Percentiles rank a stretch among this genome's conserved stretches.
These are phyloP conservation scores for Mycena latifolia DNA, from an alignment of 768 basidiomycete species.

Conservation along the genomic window DNA sequence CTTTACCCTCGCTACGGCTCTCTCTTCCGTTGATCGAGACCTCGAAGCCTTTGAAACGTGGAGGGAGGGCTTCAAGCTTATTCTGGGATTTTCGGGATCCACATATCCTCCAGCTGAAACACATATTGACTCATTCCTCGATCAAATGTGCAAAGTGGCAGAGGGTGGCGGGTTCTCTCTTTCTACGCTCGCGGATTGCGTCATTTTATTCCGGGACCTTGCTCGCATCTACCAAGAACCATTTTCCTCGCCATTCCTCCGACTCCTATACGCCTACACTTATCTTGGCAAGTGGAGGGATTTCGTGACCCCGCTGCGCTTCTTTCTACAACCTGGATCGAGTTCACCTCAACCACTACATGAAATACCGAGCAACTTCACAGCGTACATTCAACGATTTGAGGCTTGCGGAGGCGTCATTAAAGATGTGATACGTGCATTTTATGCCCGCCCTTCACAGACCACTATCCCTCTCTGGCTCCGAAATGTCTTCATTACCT, in stretches of 20 bases:
- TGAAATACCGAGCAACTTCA: not conserved
- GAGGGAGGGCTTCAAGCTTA: not conserved
- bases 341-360: not conserved
- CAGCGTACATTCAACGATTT: not conserved
- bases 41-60: not conserved
- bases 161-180: not conserved
- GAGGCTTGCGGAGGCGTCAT: not conserved
- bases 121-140: constrained; percentile 2
- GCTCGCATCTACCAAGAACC: not conserved
- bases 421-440: not conserved
- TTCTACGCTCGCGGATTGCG: not conserved
- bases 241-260: constrained; percentile 10
- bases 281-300: not conserved
- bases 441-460: not conserved
- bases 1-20: not conserved
- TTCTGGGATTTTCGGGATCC: not conserved
- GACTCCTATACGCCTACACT: not conserved
- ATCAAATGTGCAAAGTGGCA: constrained; percentile 12
- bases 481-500: not conserved
- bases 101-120: not conserved
- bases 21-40: not conserved
- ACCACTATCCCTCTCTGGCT: not conserved
- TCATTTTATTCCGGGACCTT: constrained; percentile 8
- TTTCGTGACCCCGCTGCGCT: not conserved
- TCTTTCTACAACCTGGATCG: not conserved